Evolutionary conservation across 495 filamentous ascomycete species (phyloP).

Genomic region (Penicillium fimorum): DNA sequence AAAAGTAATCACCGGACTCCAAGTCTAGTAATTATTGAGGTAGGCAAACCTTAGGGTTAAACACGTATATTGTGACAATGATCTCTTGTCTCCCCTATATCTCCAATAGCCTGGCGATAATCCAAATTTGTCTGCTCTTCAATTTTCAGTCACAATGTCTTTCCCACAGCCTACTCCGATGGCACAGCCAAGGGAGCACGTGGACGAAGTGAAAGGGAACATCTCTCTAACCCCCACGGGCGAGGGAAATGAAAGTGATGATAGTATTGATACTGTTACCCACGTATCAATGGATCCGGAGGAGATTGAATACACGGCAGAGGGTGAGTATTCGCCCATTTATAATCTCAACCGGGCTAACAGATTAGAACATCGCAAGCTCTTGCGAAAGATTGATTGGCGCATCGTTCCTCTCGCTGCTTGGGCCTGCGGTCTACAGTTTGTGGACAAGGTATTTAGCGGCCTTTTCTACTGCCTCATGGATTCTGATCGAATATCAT

Average conservation of each 20-base stretch:
- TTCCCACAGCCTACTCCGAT: too few relatives aligned
- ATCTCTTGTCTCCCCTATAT: too few relatives aligned
- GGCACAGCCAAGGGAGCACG: too few relatives aligned
- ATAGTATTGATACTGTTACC: neutral
- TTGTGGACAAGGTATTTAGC: neutral
- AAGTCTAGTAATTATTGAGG: too few relatives aligned
- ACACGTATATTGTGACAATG: too few relatives aligned
- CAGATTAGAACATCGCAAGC: neutral
- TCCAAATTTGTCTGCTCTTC: too few relatives aligned
- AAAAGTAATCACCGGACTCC: too few relatives aligned
- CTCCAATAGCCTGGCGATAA: too few relatives aligned
- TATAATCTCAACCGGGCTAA: neutral
- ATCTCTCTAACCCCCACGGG: neutral
- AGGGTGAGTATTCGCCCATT: neutral
- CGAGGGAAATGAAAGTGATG: neutral
- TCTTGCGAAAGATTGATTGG: neutral
- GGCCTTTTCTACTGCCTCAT: neutral
- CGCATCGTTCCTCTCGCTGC: neutral
- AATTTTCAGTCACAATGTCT: too few relatives aligned
- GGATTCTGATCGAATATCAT: neutral
- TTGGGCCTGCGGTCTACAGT: neutral
- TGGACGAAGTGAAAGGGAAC: neutral
- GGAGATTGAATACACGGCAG: neutral
- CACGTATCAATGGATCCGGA: neutral
- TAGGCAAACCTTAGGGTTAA: too few relatives aligned